Base-by-base conservation (phyloP, 257 asterid genomes). In the Ilex aquifolium region DNA sequence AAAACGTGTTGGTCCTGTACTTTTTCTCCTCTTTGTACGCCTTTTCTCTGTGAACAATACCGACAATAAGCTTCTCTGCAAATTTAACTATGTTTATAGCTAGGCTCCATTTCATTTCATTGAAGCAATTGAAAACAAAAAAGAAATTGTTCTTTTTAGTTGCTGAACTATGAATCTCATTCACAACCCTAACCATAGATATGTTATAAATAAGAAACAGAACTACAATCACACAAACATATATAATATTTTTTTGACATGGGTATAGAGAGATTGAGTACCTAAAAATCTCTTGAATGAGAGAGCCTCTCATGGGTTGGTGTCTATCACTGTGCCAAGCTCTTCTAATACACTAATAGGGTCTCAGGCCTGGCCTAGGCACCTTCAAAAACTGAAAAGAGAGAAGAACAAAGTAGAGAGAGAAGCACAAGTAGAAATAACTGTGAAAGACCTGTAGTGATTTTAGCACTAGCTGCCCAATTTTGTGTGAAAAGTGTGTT, bases 291-390 rank as follows among this genome's bases (percentile, higher is more conserved):
- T 91, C 95, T 78, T 91, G 91, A 74, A 91, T 88, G 57, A 91
- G 79, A 62, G 95, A 91, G 60, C 95, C 98, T 79, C 98, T 84
- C 57, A 91, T 72, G 71, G 95, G 98, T 7, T 80, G 91, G 80
- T 83, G 95, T 53, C 82, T 83, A 13, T 88, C 98, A 66, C 98
- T 86, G 68, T 91, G 98, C 98, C 98, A 91, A 84, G 95, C 98
- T 86, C 89, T 88, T 59, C 86, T 83, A 55, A 84, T 90, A 83
- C 98, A 91, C 76, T 91, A 96, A 64, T 84, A 91, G 6, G 98
- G 95, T 62, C 95, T 85, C 27, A 93, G 93, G 56, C 97, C 97
- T 54, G 95, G 91, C 59, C 94, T 86, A 31, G 96, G 95, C 98
- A 88, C 88, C 76, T 72, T 74, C 75, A 68, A 68, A 27, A 77